phyloP scores from a whole-genome alignment of 495 filamentous ascomycete species.

The Tuber magnatum region DNA sequence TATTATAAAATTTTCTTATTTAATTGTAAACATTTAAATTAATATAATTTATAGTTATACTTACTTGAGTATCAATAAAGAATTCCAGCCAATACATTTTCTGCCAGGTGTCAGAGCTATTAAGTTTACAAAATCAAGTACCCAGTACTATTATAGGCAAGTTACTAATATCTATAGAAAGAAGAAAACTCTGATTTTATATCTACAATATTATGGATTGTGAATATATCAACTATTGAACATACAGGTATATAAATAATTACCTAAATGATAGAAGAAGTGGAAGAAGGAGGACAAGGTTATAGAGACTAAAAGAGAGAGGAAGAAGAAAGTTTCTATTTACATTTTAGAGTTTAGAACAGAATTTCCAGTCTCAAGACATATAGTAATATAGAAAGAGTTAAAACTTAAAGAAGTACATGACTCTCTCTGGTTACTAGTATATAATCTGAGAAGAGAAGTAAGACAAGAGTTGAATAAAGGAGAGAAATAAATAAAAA shows the following conservation, averaged over 20 bases:
- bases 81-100: constrained; percentile 2
- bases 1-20: not conserved
- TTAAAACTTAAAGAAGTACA: not conserved
- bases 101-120: not conserved
- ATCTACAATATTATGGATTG: not conserved
- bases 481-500: not conserved
- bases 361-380: not conserved
- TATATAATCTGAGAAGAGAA: not conserved
- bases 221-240: not conserved
- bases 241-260: not conserved
- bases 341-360: constrained; percentile 6
- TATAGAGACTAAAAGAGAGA: not conserved
- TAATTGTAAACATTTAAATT: not conserved
- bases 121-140: constrained; percentile 10
- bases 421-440: not conserved
- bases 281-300: too few species aligned
- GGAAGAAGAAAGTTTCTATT: constrained; percentile 6
- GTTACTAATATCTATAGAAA: constrained; percentile 10
- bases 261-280: not conserved
- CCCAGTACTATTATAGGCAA: constrained; percentile 6
- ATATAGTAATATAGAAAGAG: not conserved
- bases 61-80: not conserved
- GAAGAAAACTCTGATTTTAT: not conserved
- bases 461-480: not conserved
- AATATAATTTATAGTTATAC: not conserved